Evolutionary conservation across 805 yeast species (phyloP), one percentile per base, ranked within the genome.

Genomic region (Kuraishia hungarica): DNA sequence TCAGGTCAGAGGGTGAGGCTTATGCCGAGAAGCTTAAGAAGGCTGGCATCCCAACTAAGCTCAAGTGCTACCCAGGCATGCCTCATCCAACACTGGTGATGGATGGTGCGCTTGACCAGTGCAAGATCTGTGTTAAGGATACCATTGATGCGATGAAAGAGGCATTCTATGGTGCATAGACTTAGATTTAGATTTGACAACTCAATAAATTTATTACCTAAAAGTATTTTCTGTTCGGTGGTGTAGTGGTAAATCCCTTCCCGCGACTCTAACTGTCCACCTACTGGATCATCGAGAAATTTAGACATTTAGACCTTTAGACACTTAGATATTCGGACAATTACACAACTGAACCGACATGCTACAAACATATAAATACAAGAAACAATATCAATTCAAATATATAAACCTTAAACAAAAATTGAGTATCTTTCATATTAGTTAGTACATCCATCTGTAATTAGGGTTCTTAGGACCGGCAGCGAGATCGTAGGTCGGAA

Each of bases 71-170:
- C 58, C 62, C 64, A 51, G 79, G 80, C 5, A 68, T 73, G 51
- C 80, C 80, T 5, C 82, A 77, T 62, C 70, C 79, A n/a, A 76
- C 71, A 3, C 74, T 77, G 78, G 79, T 72, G 26, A 76, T 77
- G 80, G 75, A 74, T 57, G 74, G 62, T 15, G 67, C 67, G 11
- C 61, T 74, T 51, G 62, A 62, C 5, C 68, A 69, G 51, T 77
- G 77, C 4, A 64, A 59, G 50, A 65, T 68, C 22, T 59, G 72
- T 55, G 68, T 72, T 15, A 57, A 58, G 19, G 73, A 72, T 54
- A 62, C 70, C 26, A 66, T 70, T 13, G 48, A 53, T 21, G 73
- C 74, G 20, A 52, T 72, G 23, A 64, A 55, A 51, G 55, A 59
- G 11, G 72, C 74, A 8, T 70, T 72, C 52, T 55, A 58, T 21